Conservation (phyloP, 371 early-diverging fungal species). For the Mortierella sp. region DNA sequence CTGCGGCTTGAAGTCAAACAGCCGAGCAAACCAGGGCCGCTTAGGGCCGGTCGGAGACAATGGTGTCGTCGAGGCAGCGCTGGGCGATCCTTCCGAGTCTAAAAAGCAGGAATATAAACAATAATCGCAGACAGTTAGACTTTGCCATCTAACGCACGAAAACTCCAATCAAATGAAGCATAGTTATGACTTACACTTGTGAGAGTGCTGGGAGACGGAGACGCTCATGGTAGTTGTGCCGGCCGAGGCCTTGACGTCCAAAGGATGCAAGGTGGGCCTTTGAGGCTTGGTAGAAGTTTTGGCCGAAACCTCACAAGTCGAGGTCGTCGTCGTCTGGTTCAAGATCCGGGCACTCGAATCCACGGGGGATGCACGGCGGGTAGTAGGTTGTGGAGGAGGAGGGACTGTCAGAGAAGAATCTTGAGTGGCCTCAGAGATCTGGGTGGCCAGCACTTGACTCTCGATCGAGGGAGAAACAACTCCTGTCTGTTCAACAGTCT, state of each 20-base stretch:
- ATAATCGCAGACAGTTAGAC: neutral
- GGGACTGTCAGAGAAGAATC: neutral
- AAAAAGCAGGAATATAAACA: neutral
- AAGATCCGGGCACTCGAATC: neutral
- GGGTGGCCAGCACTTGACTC: slow-evolving; percentile 38
- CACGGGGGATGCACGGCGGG: neutral
- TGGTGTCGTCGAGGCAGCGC: slow-evolving; percentile 6
- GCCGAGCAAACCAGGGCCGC: slow-evolving; percentile 49
- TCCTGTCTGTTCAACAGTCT: neutral
- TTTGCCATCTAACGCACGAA: too few species aligned
- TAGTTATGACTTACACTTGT: slow-evolving; percentile 23
- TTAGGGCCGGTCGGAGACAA: slow-evolving; percentile 38
- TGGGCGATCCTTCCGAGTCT: slow-evolving; percentile 36
- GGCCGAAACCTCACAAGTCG: neutral
- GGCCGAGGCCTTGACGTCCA: slow-evolving; percentile 51
- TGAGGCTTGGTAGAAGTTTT: slow-evolving; percentile 15
- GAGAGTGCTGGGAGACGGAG: slow-evolving; percentile 43
- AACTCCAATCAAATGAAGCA: too few species aligned
- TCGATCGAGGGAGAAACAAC: slow-evolving; percentile 23
- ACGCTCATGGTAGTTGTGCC: slow-evolving; percentile 40
- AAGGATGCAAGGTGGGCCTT: slow-evolving; percentile 39
- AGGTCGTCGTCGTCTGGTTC: neutral
- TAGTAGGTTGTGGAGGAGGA: neutral
- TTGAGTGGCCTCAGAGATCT: slow-evolving; percentile 30
- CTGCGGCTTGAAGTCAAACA: slow-evolving; percentile 54